phyloP scores from a whole-genome alignment of 2,329 filamentous ascomycete genomes.

The Hymenoscyphus fructigenus region DNA sequence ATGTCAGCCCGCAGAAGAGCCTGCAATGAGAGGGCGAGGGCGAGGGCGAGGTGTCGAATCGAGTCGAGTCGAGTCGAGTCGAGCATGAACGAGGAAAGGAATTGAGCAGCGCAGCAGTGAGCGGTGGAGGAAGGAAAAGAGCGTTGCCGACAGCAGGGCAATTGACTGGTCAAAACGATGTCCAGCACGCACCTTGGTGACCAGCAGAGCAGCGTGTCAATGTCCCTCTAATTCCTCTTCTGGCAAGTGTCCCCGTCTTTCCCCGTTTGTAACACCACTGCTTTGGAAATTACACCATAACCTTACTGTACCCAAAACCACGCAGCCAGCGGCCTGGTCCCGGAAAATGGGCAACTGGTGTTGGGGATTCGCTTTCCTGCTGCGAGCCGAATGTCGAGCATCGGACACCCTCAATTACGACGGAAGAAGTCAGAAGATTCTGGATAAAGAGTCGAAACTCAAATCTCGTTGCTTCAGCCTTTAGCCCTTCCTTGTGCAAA shows the following conservation, averaged over 20 bases:
- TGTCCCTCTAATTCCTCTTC: constrained; percentile 1
- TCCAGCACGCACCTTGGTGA: constrained; percentile 4
- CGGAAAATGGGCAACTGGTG: constrained; percentile 1
- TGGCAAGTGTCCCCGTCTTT: background rate
- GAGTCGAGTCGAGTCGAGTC: no score
- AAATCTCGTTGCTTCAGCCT: background rate
- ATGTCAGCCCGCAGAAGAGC: no score
- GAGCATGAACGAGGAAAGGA: no score
- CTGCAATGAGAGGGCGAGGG: no score
- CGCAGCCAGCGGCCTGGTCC: background rate
- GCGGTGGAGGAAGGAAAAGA: background rate
- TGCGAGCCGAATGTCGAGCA: background rate
- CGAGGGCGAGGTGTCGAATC: no score
- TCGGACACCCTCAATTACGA: background rate
- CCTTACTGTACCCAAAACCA: background rate
- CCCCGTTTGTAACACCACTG: background rate
- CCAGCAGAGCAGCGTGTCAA: background rate
- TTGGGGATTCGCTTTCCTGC: background rate
- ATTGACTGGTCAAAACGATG: constrained; percentile 4
- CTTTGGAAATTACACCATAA: background rate
- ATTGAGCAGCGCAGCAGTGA: background rate
- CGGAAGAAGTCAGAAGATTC: background rate
- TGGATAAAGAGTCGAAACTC: background rate
- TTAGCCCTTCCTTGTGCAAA: background rate
- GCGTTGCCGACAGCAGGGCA: background rate